phyloP scores from a whole-genome alignment of 805 yeast genomes.

The Yarrowia sp. region DNA sequence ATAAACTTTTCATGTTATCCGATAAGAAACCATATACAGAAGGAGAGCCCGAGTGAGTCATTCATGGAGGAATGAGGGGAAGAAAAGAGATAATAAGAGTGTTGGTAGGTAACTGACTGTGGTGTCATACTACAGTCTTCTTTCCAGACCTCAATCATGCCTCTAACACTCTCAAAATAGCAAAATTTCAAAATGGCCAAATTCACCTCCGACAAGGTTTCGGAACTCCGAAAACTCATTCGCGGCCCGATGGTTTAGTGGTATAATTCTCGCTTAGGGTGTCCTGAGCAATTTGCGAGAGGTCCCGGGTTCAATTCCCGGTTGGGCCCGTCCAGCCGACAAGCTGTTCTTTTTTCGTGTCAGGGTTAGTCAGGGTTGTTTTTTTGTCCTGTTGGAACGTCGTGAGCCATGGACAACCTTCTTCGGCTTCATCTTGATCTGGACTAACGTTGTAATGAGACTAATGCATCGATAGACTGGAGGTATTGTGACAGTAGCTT shows the following conservation, averaged over 20 bases:
- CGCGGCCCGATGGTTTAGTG: constrained; percentile 35
- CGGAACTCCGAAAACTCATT: neutral
- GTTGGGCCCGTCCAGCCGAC: constrained; percentile 25
- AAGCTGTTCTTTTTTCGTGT: constrained; percentile 1
- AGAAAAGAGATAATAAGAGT: too few species aligned
- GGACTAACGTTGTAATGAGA: neutral
- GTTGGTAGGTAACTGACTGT: too few species aligned
- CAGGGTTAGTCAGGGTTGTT: too few species aligned
- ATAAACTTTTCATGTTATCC: neutral
- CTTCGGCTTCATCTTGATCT: too few species aligned
- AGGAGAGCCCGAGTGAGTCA: neutral
- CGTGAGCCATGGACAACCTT: too few species aligned
- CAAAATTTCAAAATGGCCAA: neutral
- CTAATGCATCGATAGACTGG: neutral
- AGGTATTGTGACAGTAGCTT: too few species aligned
- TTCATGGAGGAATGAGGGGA: neutral
- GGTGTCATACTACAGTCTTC: too few species aligned
- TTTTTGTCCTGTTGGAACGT: too few species aligned
- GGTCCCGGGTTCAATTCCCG: constrained; percentile 39
- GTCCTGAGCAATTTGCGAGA: constrained; percentile 34
- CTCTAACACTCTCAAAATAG: neutral
- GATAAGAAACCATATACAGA: constrained; percentile 5
- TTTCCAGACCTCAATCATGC: neutral
- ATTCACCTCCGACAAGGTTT: neutral
- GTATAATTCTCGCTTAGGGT: constrained; percentile 38